Conservation (phyloP, 2,329 filamentous ascomycete genomes). For the Fonsecaea nubica region DNA sequence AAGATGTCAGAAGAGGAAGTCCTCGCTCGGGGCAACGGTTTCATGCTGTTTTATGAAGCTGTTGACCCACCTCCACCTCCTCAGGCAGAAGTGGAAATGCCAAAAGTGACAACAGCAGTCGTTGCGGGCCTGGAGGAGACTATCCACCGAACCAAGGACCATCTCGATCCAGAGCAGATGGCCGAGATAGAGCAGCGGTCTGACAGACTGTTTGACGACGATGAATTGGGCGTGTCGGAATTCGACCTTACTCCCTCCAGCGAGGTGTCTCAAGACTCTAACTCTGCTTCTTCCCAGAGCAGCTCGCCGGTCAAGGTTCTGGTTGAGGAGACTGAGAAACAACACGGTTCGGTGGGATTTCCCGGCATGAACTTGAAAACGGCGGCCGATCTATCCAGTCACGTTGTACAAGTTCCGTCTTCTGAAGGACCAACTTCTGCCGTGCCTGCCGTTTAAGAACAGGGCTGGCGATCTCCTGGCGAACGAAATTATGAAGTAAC, state of each 20-base stretch:
- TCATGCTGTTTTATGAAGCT: slow-evolving; percentile 96
- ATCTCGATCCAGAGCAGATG: not conserved
- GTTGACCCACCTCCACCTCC: not conserved
- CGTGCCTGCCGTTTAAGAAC: slow-evolving; percentile 2
- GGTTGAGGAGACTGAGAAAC: not conserved
- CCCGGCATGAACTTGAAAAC: slow-evolving; percentile 15
- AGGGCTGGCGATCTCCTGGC: not conserved
- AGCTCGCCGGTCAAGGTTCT: slow-evolving; percentile 12
- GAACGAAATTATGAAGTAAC: slow-evolving; percentile 15
- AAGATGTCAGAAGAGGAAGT: slow-evolving; percentile 76
- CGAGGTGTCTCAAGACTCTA: slow-evolving; percentile 6
- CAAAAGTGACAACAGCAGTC: not conserved
- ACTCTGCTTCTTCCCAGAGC: slow-evolving; percentile 11
- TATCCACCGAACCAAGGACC: not conserved
- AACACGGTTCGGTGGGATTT: not conserved
- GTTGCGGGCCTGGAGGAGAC: not conserved
- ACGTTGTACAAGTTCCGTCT: slow-evolving; percentile 1
- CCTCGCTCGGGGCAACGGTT: slow-evolving; percentile 78
- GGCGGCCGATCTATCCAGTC: not conserved
- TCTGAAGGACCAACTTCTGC: not conserved
- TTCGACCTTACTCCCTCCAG: slow-evolving; percentile 2
- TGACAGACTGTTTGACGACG: not conserved
- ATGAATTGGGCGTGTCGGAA: slow-evolving; percentile 2
- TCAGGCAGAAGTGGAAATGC: not conserved
- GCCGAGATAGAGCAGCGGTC: not conserved